Evolutionary conservation across 208 protist species (phyloP).

Genomic region (Naegleria gruberi): DNA sequence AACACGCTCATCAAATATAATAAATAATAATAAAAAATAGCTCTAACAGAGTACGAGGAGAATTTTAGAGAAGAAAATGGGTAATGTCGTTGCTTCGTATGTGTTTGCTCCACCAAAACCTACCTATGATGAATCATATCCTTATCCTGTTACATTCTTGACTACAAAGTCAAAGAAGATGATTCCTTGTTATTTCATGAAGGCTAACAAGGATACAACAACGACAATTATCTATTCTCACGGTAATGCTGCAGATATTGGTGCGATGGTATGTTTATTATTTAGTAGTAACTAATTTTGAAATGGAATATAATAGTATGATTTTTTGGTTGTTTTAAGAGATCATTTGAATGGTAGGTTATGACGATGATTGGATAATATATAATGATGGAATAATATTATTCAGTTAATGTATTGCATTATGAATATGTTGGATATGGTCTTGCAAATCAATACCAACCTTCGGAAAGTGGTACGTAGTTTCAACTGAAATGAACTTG

Average conservation of each 20-base stretch:
- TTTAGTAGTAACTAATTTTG: background rate
- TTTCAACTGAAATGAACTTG: too few species aligned
- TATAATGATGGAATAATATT: background rate
- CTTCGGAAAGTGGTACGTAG: background rate
- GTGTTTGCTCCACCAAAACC: background rate
- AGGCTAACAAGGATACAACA: background rate
- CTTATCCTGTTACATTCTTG: background rate
- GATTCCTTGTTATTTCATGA: background rate
- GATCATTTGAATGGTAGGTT: background rate
- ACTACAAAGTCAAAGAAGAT: background rate
- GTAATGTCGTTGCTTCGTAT: background rate
- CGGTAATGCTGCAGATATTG: constrained; percentile 18
- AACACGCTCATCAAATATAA: too few species aligned
- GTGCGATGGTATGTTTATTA: background rate
- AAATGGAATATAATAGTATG: background rate
- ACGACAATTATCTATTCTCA: background rate
- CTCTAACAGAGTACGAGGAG: too few species aligned
- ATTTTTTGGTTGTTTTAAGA: background rate
- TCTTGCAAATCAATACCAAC: background rate
- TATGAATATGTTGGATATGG: constrained; percentile 21
- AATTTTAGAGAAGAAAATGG: too few species aligned
- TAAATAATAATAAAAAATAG: too few species aligned
- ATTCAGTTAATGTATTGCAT: background rate
- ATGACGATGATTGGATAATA: background rate
- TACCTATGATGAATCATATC: background rate